Base-by-base conservation (phyloP, 1,284 basidiomycete species). In the Thelephora terrestris region DNA sequence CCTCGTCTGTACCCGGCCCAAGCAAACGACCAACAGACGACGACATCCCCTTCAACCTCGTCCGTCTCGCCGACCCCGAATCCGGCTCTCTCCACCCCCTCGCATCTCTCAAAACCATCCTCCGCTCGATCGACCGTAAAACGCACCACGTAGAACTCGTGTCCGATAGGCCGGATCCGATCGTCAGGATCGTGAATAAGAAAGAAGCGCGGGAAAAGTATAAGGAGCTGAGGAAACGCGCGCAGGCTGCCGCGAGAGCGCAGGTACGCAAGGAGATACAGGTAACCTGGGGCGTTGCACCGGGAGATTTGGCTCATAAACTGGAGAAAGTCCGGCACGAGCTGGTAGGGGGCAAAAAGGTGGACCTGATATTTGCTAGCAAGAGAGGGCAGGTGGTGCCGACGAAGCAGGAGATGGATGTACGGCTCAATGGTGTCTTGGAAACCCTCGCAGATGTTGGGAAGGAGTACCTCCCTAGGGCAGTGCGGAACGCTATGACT, bases 201-300 rank as follows among this genome's bases (percentile, higher is more conserved):
- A 62, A 62, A 53, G 69, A 63, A 21, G 60, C 60, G 20, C 63
- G 62, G 35, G 57, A 57, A 32, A 61, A 61, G 49, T 63, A 64
- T 40, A 69, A 67, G 54, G 61, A 66, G 44, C 64, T 50, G 46
- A 55, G 54, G 46, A 63, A 64, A 47, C 57, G 64, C 29, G 67
- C 61, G 49, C 63, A 60, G 49, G 58, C 53, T 6, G 58, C 55
- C 36, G 64, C 64, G 50, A 65, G 58, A 27, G 59, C 61, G 20
- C 67, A 64, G 43, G 67, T 72, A 46, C 60, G 66, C 49, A 90
- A 89, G 67, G 84, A 89, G 67, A 69, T 88, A 4, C 84, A 86
- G 63, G 58, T 91, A 49, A 79, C 80, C 5, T 91, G 85, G 84
- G 71, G 68, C 7, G 75, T 80, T 21, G 76, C 68, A 7, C 53